These are phyloP conservation scores for Boletus bicolor DNA, from an alignment of 768 basidiomycete genomes.

Conservation along the genomic window DNA sequence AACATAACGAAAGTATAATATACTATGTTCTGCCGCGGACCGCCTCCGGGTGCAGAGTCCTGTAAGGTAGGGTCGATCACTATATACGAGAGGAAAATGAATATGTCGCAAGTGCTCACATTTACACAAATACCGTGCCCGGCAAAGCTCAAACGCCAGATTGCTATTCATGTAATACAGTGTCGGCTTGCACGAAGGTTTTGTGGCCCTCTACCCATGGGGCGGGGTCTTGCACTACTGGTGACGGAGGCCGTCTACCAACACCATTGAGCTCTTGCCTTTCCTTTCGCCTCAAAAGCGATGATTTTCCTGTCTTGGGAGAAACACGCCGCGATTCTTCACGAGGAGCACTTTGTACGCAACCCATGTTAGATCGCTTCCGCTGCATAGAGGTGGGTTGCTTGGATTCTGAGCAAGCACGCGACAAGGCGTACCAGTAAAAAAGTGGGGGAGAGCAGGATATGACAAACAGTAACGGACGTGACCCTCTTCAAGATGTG, in stretches of 20 bases:
- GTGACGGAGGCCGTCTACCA: not conserved
- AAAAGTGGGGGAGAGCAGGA: not conserved
- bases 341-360: constrained; percentile 12
- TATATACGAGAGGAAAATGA: not conserved
- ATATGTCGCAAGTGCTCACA: not conserved
- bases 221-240: constrained; percentile 10
- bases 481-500: too few species aligned
- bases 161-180: not conserved
- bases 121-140: not conserved
- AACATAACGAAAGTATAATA: not conserved
- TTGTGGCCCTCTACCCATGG: constrained; percentile 31
- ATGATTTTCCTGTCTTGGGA: not conserved
- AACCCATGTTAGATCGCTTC: constrained; percentile 10
- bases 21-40: not conserved
- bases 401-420: not conserved
- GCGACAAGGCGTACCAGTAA: not conserved
- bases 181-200: constrained; percentile 18
- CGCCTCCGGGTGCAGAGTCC: not conserved
- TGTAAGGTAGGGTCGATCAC: not conserved
- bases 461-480: too few species aligned
- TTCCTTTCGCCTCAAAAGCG: constrained; percentile 1
- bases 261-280: not conserved
- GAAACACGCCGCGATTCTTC: not conserved
- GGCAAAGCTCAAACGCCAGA: not conserved
- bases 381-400: not conserved